Percentiles rank a stretch among this genome's conserved stretches.
Conservation (phyloP, 2,329 filamentous ascomycete species). For the Simplicillium aogashimaense region DNA sequence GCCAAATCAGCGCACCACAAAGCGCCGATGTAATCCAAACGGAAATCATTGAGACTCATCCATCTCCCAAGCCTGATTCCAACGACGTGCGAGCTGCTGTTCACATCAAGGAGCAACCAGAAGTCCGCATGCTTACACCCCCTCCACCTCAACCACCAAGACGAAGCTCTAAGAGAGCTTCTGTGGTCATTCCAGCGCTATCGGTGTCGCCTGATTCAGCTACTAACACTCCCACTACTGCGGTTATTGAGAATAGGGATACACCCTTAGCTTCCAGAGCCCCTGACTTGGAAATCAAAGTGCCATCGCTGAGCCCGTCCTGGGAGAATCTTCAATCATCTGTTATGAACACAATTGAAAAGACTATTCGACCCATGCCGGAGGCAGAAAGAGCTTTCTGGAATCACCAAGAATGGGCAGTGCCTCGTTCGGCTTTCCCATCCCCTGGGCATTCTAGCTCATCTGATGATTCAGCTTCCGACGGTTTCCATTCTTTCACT, state of each 20-base stretch:
- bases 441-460: slow-evolving; percentile 15
- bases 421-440: slow-evolving; percentile 5
- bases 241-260: neutral
- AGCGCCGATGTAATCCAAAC: too few relatives aligned
- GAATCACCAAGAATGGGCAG: slow-evolving; percentile 6
- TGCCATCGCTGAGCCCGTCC: slow-evolving; percentile 2
- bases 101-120: too few relatives aligned
- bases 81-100: too few relatives aligned
- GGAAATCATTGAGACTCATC: too few relatives aligned
- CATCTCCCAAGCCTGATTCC: too few relatives aligned
- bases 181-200: slow-evolving; percentile 7
- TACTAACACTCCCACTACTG: neutral
- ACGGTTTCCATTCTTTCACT: slow-evolving; percentile 24
- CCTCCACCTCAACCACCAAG: slow-evolving; percentile 17
- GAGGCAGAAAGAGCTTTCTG: slow-evolving; percentile 4
- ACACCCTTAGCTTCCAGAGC: too few relatives aligned
- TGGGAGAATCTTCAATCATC: slow-evolving; percentile 11
- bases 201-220: slow-evolving; percentile 1
- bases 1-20: too few relatives aligned
- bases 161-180: slow-evolving; percentile 16
- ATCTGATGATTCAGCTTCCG: slow-evolving; percentile 27
- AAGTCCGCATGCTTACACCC: too few relatives aligned
- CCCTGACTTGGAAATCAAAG: too few relatives aligned
- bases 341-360: slow-evolving; percentile 10
- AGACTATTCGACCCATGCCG: slow-evolving; percentile 5